Evolutionary conservation across 345 rosid genomes (phyloP).

Genomic region (Jatropha curcas): DNA sequence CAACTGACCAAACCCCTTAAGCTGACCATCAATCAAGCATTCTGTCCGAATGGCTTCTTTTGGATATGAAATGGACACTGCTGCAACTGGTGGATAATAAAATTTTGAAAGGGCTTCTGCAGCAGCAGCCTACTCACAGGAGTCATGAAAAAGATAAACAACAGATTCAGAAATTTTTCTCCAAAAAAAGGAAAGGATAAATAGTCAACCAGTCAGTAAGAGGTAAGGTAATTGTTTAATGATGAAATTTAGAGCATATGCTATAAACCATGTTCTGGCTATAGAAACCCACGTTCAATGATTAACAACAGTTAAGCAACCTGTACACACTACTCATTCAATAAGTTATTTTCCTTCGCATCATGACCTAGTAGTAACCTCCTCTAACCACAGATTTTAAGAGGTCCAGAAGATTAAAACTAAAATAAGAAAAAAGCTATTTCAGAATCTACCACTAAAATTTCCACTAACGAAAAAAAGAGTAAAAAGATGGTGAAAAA

Average conservation of each 20-base stretch:
- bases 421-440: background rate
- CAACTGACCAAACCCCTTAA: constrained; percentile 94
- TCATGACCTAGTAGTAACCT: background rate
- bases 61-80: constrained; percentile 86
- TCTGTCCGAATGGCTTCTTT: constrained; percentile 79
- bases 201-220: background rate
- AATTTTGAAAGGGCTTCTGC: constrained; percentile 78
- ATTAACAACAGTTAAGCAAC: background rate
- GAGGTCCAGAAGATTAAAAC: background rate
- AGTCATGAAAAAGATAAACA: background rate
- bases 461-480: background rate
- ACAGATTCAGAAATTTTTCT: background rate
- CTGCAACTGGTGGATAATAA: constrained; percentile 95
- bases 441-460: background rate
- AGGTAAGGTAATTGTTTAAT: too few species aligned
- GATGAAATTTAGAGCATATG: background rate
- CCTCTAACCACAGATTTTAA: background rate
- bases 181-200: background rate
- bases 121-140: constrained; percentile 55
- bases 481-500: background rate
- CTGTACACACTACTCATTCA: background rate
- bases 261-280: background rate
- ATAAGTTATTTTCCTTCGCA: background rate
- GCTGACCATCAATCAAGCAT: constrained; percentile 77
- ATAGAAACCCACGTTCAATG: background rate